Conservation (phyloP, 2,329 filamentous ascomycete species). For the Aspergillus sp. region DNA sequence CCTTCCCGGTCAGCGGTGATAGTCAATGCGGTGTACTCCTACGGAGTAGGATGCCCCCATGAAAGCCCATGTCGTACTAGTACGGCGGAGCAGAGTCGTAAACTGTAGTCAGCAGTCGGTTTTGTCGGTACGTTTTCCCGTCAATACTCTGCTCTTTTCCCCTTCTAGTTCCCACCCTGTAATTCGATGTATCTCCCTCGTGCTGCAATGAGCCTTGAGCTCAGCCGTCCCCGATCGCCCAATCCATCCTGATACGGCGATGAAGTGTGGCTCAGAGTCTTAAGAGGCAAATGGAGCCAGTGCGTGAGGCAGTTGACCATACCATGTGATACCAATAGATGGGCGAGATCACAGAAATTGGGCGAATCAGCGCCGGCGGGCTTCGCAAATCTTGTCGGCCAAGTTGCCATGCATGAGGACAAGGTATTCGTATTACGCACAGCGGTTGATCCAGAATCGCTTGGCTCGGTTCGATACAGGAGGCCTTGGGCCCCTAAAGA, state of each 20-base stretch:
- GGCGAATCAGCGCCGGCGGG: neutral
- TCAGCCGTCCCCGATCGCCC: neutral
- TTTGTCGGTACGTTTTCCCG: neutral
- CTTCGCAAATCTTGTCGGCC: conserved; percentile 2
- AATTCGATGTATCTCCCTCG: neutral
- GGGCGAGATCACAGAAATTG: neutral
- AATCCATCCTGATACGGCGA: neutral
- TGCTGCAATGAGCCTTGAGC: neutral
- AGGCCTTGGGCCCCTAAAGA: neutral
- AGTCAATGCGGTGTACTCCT: neutral
- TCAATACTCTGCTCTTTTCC: too few relatives aligned
- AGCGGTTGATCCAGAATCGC: neutral
- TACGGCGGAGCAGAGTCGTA: too few relatives aligned
- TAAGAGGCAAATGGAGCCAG: neutral
- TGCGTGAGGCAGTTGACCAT: neutral
- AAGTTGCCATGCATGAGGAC: neutral
- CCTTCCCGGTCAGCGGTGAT: neutral
- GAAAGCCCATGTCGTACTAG: too few relatives aligned
- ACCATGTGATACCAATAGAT: conserved; percentile 5
- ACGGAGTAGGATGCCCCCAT: too few relatives aligned
- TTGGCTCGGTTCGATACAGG: too few relatives aligned
- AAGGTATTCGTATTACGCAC: neutral
- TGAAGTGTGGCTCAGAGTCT: neutral
- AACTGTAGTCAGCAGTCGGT: neutral
- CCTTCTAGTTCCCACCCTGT: neutral